Base-by-base conservation (phyloP, 2,329 filamentous ascomycete species). In the Apiospora phragmitis region DNA sequence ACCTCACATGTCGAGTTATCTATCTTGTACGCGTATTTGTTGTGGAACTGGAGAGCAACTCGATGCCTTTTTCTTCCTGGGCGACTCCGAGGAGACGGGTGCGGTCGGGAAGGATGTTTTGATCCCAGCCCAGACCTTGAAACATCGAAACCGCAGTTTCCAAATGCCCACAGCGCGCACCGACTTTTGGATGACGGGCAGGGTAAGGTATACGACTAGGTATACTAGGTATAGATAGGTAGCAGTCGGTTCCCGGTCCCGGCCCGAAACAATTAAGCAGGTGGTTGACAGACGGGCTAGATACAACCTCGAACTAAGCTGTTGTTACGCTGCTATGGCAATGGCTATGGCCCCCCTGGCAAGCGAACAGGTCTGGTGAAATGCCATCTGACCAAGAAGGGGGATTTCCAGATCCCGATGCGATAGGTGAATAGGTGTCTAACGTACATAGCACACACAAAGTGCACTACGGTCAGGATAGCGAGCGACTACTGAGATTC, bases 161-260 rank as follows among this genome's bases (percentile, higher is more conserved):
- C 55, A 62, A 38, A 62, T 62, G 32, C 55, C 55, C 55, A 62
- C 55, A 62, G 55, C 55, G 55, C 32, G 47, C 47, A 49, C 47
- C 47, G 47, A 49, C 47, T 49, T 49, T 49, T 38, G 55, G 32
- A 38, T 62, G 18, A 32, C 32, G 51, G 49, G 26, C 26, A 32
- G 51, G 24, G n/a, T 47, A 47, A 3, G n/a, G n/a, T n/a, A n/a
- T n/a, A n/a, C n/a, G n/a, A n/a, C n/a, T n/a, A n/a, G n/a, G n/a
- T n/a, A n/a, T n/a, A n/a, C n/a, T n/a, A n/a, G n/a, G n/a, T n/a
- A n/a, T n/a, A 5, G 6, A 32, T 62, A 62, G 55, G 55, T 62
- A 62, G 55, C 55, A 62, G n/a, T 62, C 55, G 55, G 55, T 62
- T 62, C 55, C 55, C 55, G 55, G 55, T 38, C 55, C 55, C 32